Conservation (phyloP, 2,329 filamentous ascomycete species). For the Thelonectria olida region DNA sequence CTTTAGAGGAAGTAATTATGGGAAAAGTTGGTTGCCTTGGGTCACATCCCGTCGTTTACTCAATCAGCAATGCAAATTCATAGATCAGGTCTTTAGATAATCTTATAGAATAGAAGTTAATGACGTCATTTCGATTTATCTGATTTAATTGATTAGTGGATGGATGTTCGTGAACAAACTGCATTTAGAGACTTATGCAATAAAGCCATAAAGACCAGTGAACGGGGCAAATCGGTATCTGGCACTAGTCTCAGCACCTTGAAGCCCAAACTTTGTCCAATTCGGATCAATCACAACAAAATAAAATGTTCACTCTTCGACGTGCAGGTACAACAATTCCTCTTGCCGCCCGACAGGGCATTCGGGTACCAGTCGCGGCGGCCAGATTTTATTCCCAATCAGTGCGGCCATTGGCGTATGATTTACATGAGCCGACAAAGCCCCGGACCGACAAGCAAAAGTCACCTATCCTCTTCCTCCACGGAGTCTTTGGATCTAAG, state of each 20-base stretch:
- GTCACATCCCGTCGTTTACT: neutral
- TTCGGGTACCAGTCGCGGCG: neutral
- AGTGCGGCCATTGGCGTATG: conserved; percentile 63
- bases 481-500: conserved; percentile 94
- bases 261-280: conserved; percentile 16
- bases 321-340: conserved; percentile 20
- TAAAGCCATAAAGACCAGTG: conserved; percentile 2
- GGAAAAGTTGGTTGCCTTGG: neutral
- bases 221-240: conserved; percentile 1
- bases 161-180: no score
- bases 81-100: no score
- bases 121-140: no score
- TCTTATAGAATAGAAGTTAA: neutral
- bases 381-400: conserved; percentile 33
- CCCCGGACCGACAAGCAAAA: conserved; percentile 48
- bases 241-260: conserved; percentile 19
- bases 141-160: no score
- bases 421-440: conserved; percentile 69
- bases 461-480: conserved; percentile 83
- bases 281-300: conserved; percentile 10
- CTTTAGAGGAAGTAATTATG: neutral
- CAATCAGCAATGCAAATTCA: neutral
- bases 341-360: neutral
- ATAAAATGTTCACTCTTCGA: conserved; percentile 31
- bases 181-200: conserved; percentile 17